Evolutionary conservation across 768 basidiomycete species (phyloP), one percentile per base, ranked within the genome.

Genomic region (Lactifluus subvellereus): DNA sequence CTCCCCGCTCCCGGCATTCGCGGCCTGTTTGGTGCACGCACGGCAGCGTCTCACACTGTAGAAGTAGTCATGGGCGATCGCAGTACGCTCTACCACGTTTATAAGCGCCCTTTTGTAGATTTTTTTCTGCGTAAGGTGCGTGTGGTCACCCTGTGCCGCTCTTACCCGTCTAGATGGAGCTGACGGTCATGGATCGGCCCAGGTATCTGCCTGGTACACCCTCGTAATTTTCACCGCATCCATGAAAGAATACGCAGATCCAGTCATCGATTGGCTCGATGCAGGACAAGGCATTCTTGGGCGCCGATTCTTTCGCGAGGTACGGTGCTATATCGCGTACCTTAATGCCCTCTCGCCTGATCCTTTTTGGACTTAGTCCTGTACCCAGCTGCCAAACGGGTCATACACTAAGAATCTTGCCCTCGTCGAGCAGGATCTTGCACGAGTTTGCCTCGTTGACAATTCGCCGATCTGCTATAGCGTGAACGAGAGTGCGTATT

Each of bases 171-270:
- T 20, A 4, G 22, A 33, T 3, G n/a, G 30, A 16, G 47, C 22
- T 54, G 20, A 64, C 48, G 10, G 20, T n/a, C 52, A 8, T 54
- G 38, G 30, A 53, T 55, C 30, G 49, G 61, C 48, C n/a, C 69
- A 98, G 95, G 96, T 98, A 45, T 95, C 97, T 35, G 81, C 87
- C 30, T 99, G 97, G 97, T 99, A 99, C 76, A 98, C 95, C 1
- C 83, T 99, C 63, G 94, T 99, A 57, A 94, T 99, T 66, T 99
- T 96, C 76, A 99, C 97, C 37, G 97, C 97, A 7, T 98, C 96
- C 9, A 93, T 99, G 91, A 90, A 94, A 71, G 97, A 99, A 75
- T 99, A 99, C 73, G 97, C 97, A 65, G 97, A 99, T 78, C 97
- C 97, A 0, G 95, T 99, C 33, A 99, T 99, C 68, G 97, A 99